Evolutionary conservation across 495 filamentous ascomycete species (phyloP), one percentile per base, ranked within the genome.

Genomic region (Xylaria intraflava): DNA sequence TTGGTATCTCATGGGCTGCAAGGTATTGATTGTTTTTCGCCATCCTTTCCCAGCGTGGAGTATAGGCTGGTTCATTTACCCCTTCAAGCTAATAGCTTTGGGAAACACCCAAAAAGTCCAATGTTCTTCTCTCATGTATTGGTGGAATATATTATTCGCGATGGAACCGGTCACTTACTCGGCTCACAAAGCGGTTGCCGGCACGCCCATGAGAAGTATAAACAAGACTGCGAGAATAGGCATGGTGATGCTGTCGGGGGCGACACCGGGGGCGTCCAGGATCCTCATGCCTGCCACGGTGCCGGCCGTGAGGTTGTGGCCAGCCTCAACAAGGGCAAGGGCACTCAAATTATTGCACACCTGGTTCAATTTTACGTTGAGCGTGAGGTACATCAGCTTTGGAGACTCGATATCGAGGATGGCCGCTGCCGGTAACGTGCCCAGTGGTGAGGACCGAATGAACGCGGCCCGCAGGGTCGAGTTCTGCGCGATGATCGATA

Each of bases 391-490:
- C 5, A 62, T 56, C 20, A 71, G 50, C 41, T 61, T 56, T 6
- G 38, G 48, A 5, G 51, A 50, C 26, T 65, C 67, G 17, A 40
- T 44, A 36, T 68, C 57, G 19, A 71, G 57, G 56, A 69, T 67
- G 23, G 40, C 46, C 8, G 50, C 49, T 24, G 66, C 47, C 14
- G 50, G 22, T 26, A 63, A 54, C 35, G 65, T 65, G 51, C 68
- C 68, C 42, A 60, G 20, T 19, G 49, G 51, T 10, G 65, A 66
- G 16, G 58, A 46, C n/a, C 58, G 60, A 14, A 65, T 51, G 59
- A 63, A 71, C 26, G 62, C 59, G 38, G 51, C 48, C 20, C 68
- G 66, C 50, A 62, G 65, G 39, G 66, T 62, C 33, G 55, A 57
- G 60, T 68, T 71, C 12, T 36, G 9, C 22, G 60, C 62, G 49